phyloP scores from a whole-genome alignment of 306 rosid species.

The Ormosia semicastrata region DNA sequence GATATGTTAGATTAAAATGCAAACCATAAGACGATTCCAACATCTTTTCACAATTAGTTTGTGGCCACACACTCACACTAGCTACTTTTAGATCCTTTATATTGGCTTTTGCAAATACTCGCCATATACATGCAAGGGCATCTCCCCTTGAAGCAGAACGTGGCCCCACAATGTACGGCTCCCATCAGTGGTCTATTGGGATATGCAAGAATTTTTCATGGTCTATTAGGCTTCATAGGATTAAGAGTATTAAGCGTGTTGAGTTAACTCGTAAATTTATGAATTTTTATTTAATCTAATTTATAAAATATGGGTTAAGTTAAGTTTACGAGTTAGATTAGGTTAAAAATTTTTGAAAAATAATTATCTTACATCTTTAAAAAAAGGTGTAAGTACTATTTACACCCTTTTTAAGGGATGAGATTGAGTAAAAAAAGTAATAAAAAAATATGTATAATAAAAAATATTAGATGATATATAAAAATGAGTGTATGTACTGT shows the following conservation, averaged over 20 bases:
- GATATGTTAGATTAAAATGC: neutral
- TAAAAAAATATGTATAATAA: too few species aligned
- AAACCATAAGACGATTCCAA: conserved; percentile 12
- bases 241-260: neutral
- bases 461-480: too few species aligned
- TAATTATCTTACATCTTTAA: too few species aligned
- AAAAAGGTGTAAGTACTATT: too few species aligned
- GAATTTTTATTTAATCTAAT: too few species aligned
- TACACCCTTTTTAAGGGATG: too few species aligned
- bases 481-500: too few species aligned
- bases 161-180: neutral
- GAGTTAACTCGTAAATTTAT: too few species aligned
- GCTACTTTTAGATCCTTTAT: conserved; percentile 6
- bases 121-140: neutral
- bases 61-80: neutral
- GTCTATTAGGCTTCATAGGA: conserved; percentile 14
- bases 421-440: too few species aligned
- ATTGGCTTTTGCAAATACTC: neutral
- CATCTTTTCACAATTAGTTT: neutral
- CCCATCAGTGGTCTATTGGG: conserved; percentile 16
- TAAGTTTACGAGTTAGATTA: too few species aligned
- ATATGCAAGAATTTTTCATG: conserved; percentile 23
- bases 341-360: too few species aligned
- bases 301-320: too few species aligned
- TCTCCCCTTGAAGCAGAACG: conserved; percentile 9